These are phyloP conservation scores for Vanderwaltozyma yarrowii DNA, from an alignment of 805 yeast genomes.

Conservation along the genomic window DNA sequence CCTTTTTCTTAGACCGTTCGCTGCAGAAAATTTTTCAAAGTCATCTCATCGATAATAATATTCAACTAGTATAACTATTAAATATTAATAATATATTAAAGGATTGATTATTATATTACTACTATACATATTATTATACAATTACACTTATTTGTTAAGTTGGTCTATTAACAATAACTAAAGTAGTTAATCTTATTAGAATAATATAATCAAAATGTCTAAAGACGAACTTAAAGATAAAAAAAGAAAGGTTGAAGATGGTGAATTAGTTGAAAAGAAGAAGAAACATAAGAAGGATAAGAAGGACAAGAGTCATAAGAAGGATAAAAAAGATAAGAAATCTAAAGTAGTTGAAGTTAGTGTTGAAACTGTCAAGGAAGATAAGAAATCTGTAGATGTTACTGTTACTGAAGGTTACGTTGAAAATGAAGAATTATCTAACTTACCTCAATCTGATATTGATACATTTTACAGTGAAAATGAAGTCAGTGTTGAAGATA, in stretches of 20 bases:
- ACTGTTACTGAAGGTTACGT: conserved; percentile 20
- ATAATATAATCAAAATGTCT: conserved; percentile 25
- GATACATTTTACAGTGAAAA: conserved; percentile 55
- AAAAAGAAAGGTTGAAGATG: conserved; percentile 31
- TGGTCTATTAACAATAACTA: no score
- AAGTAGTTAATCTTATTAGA: no score
- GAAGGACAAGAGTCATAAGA: conserved; percentile 26
- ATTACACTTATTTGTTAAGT: no score
- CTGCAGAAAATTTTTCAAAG: neutral
- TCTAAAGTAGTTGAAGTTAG: no score
- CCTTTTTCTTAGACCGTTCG: neutral
- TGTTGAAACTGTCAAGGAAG: conserved; percentile 20
- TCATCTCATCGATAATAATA: neutral
- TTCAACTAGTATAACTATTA: no score
- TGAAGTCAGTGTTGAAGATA: conserved; percentile 74
- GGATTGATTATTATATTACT: no score
- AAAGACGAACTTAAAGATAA: conserved; percentile 32
- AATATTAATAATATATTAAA: no score
- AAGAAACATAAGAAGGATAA: conserved; percentile 28
- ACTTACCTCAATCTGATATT: conserved; percentile 43
- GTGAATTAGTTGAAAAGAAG: conserved; percentile 22
- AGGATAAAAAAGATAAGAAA: conserved; percentile 26
- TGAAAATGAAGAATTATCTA: conserved; percentile 33
- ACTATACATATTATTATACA: no score
- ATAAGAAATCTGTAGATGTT: conserved; percentile 14